Evolutionary conservation across 2,329 filamentous ascomycete genomes (phyloP).

Genomic region (Apiospora koreana): DNA sequence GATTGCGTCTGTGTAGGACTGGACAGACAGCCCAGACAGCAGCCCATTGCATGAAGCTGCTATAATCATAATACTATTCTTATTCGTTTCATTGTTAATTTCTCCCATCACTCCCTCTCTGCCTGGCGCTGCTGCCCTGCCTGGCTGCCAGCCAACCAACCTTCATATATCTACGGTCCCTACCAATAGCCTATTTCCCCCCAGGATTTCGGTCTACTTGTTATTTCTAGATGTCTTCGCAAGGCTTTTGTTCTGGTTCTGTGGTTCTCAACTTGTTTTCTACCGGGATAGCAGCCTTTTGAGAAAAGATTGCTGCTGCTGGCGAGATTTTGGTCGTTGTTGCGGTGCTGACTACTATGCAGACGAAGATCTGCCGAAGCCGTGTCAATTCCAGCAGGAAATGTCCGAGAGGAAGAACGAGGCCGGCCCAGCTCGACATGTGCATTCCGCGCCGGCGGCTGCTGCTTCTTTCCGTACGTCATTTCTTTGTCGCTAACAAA

Average conservation of each 20-base stretch:
- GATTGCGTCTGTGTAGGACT: not conserved
- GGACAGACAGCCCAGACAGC: not conserved
- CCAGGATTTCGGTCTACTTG: not conserved
- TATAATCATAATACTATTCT: conserved; percentile 10
- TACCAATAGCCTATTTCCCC: not conserved
- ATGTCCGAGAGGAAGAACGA: conserved; percentile 51
- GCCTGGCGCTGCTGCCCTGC: not conserved
- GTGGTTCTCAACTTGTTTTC: not conserved
- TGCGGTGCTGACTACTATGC: conserved; percentile 13
- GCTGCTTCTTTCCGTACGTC: conserved; percentile 53
- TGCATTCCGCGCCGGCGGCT: conserved; percentile 43
- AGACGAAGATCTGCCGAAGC: conserved; percentile 6
- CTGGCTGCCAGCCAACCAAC: not conserved
- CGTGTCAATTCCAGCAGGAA: conserved; percentile 18
- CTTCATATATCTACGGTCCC: conserved; percentile 1
- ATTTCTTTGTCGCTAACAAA: conserved; percentile 7
- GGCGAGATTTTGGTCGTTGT: conserved; percentile 12
- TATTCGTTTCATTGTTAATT: conserved; percentile 3
- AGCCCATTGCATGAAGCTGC: not conserved
- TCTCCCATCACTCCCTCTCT: not conserved
- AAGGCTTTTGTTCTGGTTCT: not conserved
- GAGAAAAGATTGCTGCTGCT: conserved; percentile 1
- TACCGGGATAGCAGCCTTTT: not conserved
- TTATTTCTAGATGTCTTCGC: conserved; percentile 1
- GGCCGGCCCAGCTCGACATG: conserved; percentile 42